A percentile compares a stretch with the other conserved stretches of the same genome.
Conservation (phyloP, 768 basidiomycete genomes). For the Boletus sensibilis region DNA sequence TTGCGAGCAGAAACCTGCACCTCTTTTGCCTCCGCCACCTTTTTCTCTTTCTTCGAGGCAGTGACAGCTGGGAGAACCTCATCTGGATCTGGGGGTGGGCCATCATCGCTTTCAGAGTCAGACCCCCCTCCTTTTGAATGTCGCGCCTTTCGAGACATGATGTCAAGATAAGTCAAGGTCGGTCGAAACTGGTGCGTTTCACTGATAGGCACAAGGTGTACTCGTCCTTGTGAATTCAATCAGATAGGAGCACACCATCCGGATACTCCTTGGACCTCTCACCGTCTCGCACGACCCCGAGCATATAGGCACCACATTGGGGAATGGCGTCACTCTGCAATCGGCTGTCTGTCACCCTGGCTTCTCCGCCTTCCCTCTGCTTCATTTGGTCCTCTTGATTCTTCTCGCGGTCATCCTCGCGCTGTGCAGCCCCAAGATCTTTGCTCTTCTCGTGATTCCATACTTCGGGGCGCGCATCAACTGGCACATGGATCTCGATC, state of each 20-base stretch:
- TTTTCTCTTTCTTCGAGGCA: slow-evolving; percentile 57
- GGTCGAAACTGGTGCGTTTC: slow-evolving; percentile 83
- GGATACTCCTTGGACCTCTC: slow-evolving; percentile 17
- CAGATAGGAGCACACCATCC: slow-evolving; percentile 8
- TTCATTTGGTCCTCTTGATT: slow-evolving; percentile 58
- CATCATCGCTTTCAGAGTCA: slow-evolving; percentile 76
- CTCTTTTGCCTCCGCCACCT: slow-evolving; percentile 61
- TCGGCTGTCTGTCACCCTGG: slow-evolving; percentile 67
- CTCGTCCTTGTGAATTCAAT: slow-evolving; percentile 46
- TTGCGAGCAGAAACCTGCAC: slow-evolving; percentile 76
- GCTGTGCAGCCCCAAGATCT: slow-evolving; percentile 61
- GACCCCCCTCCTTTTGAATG: slow-evolving; percentile 46
- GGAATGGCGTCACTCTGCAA: slow-evolving; percentile 70
- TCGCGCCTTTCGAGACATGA: slow-evolving; percentile 61
- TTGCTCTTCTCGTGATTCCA: slow-evolving; percentile 74
- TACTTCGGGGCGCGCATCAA: slow-evolving; percentile 77
- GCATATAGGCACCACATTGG: slow-evolving; percentile 64
- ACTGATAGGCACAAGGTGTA: slow-evolving; percentile 76
- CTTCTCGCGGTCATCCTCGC: slow-evolving; percentile 77
- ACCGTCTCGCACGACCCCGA: slow-evolving; percentile 79
- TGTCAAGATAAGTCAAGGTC: slow-evolving; percentile 77
- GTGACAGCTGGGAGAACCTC: slow-evolving; percentile 49
- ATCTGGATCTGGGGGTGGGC: slow-evolving; percentile 78
- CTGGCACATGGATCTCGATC: slow-evolving; percentile 77
- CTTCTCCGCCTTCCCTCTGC: slow-evolving; percentile 50